Evolutionary conservation across 441 rosid genomes (phyloP), one percentile per base, ranked within the genome.

Genomic region (Theobroma grandiflorum): DNA sequence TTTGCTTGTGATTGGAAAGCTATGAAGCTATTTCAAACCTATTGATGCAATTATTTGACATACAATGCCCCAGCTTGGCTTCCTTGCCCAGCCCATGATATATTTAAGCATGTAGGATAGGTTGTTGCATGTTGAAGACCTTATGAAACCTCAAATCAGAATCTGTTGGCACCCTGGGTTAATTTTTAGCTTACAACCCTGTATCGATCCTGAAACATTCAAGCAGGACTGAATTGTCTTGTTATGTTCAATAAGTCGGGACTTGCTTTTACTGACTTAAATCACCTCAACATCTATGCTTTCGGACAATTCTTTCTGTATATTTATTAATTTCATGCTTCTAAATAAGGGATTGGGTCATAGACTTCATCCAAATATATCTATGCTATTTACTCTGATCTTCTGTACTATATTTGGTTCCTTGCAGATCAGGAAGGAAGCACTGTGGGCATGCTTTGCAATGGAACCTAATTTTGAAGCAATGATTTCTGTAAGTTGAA

Each of bases 381-480:
- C 37, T 64, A 5, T 6, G 72, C 35, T 7, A 35, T 22, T 47
- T 66, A 15, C 15, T 75, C 38, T 10, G 58, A 38, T 45, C 67
- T 58, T 77, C 42, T 55, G 31, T 65, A 43, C 42, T 66, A 52
- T 31, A 62, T 43, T 70, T 80, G 37, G 47, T 72, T 58, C 78
- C 20, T 35, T 81, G 84, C 93, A 96, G 99, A 89, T 92, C 65
- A 88, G 99, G 84, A 94, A 96, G 87, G 98, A 93, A 85, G 98
- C 99, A 37, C 85, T 94, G 52, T 95, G 98, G 98, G 93, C 99
- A 80, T 89, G 96, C 87, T 91, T 86, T 90, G 97, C 98, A 1
- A 88, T 96, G 99, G 90, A 88, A 61, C 99, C 99, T 43, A 87
- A 86, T 81, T 89, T 42, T 76, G 99, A 96, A 85, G 97, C 96